A percentile compares a stretch with the other conserved stretches of the same genome.
phyloP scores from a whole-genome alignment of 176 grass and related monocot species.

The Dactylis glomerata region DNA sequence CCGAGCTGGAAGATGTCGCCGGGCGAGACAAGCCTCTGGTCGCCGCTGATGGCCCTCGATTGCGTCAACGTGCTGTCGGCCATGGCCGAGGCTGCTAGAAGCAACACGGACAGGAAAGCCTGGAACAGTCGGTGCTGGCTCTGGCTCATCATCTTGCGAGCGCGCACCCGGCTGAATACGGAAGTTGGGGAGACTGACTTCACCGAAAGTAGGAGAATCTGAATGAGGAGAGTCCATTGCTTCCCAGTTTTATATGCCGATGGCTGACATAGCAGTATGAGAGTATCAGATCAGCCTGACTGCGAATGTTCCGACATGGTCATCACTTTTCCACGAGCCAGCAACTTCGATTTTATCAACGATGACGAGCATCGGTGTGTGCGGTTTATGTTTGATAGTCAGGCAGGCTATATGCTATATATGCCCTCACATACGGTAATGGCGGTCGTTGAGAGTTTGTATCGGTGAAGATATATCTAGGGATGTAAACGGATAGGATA shows the following conservation, averaged over 20 bases:
- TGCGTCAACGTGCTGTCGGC: conserved; percentile 10
- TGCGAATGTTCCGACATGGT: neutral
- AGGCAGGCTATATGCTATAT: too few relatives aligned
- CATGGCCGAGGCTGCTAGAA: neutral
- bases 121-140: neutral
- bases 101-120: neutral
- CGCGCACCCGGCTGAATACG: neutral
- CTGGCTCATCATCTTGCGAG: neutral
- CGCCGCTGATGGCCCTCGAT: conserved; percentile 12
- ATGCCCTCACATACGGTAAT: too few relatives aligned
- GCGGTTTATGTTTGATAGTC: too few relatives aligned
- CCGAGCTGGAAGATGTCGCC: conserved; percentile 40
- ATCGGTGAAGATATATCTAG: too few relatives aligned
- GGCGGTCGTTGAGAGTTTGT: too few relatives aligned
- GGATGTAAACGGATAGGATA: too few relatives aligned
- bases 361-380: too few relatives aligned
- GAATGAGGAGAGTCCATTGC: neutral
- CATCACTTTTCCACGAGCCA: too few relatives aligned
- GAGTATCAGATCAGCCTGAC: neutral
- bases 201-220: neutral
- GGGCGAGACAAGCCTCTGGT: conserved; percentile 32
- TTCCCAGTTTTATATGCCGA: neutral
- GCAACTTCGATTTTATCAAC: too few relatives aligned
- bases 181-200: neutral
- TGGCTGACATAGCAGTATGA: neutral